Evolutionary conservation across 306 rosid genomes (phyloP), one percentile per base, ranked within the genome.

Genomic region (Ochetophila trinervis): DNA sequence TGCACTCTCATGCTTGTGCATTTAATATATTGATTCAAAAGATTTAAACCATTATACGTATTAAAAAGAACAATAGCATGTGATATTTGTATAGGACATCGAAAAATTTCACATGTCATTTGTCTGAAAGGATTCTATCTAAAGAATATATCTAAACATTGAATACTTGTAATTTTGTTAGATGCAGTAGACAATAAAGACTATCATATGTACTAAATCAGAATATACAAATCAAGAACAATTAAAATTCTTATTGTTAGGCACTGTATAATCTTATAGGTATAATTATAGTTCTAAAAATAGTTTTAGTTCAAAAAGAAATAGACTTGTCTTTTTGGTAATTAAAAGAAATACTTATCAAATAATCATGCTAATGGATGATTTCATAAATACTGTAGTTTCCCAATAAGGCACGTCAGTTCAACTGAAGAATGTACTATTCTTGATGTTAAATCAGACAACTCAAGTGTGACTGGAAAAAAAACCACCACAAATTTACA

Each of bases 21-120:
- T 40, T 45, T 24, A 37, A 54, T 34, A 36, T 51, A 23, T 14
- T 68, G 42, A 14, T 14, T 23, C 11, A 58, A 51, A 37, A 11
- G 9, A 30, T 57, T 37, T 42, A 20, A n/a, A 7, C 62, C 21
- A 57, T 63, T 30, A 27, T 63, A 53, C 18, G 54, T 16, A 57
- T 21, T 21, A 47, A 55, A 44, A 65, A 42, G 50, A 27, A 53
- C 36, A 58, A 47, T n/a, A 1, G 40, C 70, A 72, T 77, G 74
- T 40, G 67, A 62, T 51, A 11, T 20, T 5, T 49, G 17, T 50
- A 5, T 19, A 67, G 58, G 40, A 56, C 18, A 66, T n/a, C 27
- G 66, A 44, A 55, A 67, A 15, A 62, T 49, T 19, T 42, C 64
- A 64, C 54, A 59, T 66, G 65, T 20, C 58, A 59, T 55, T 21